Base-by-base conservation (phyloP, 2,329 filamentous ascomycete species). In the Pseudopyrenochaeta lycopersici region DNA sequence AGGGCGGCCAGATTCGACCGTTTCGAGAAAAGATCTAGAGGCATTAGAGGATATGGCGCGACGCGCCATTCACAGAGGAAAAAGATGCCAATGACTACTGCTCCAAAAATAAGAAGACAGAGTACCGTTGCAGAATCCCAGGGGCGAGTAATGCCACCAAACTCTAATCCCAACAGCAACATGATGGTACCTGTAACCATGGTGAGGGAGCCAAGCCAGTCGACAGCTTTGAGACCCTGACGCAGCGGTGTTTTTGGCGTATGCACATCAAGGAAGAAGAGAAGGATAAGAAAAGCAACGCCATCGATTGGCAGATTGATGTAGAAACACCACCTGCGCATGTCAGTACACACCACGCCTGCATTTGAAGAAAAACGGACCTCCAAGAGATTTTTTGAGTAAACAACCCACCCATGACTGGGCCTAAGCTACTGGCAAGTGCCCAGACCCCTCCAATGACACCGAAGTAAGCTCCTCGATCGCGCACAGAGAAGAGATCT, bases 141-240 rank as follows among this genome's bases (percentile, higher is more conserved):
- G 1, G 92, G 89, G 59, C 85, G 86, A 18, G 82, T 51, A 12
- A 92, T 84, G 43, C 91, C 92, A 49, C 92, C 93, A 57, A 94
- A 91, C 69, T 96, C 89, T 10, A 97, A 84, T 0, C 92, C 93
- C 36, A 97, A 86, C 3, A 97, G 85, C 60, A 96, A 82, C 90
- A 96, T 94, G 17, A 96, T 80, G 0, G 90, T 93, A 17, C 89
- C 91, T 36, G 89, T 90, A 20, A 93, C 84, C 70, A 96, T 85
- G 27, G 84, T 78, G 10, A 89, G 48, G 1, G 84, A 86, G 1
- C 90, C 90, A 5, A 84, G 63, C 86, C 86, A 89, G 72, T 88
- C 86, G 56, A 89, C 85, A 0, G 85, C 85, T 56, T 84, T 84
- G 7, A 91, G 75, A 0, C 89, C 89, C 33, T 84, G 77, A 53